Evolutionary conservation across 495 filamentous ascomycete species (phyloP).

Genomic region (Annulohypoxylon maeteangense): DNA sequence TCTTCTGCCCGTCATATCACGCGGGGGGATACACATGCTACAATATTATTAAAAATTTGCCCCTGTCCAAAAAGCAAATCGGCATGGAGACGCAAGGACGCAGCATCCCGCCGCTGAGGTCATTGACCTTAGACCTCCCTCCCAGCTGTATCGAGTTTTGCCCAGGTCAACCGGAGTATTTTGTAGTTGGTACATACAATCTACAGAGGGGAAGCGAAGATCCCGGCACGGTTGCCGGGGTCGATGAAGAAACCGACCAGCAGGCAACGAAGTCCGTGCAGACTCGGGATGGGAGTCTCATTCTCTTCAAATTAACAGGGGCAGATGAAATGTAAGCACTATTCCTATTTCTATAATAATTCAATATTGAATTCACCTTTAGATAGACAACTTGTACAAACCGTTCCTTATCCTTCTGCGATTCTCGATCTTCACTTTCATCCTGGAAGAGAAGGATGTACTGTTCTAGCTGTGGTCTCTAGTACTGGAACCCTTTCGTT

Average conservation of each 20-base stretch:
- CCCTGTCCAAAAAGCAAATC: neutral
- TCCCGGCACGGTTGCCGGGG: constrained; percentile 42
- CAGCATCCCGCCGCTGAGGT: constrained; percentile 49
- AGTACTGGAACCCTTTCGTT: constrained; percentile 76
- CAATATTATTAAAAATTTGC: neutral
- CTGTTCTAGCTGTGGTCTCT: constrained; percentile 73
- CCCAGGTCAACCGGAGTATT: constrained; percentile 68
- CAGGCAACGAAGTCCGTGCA: constrained; percentile 54
- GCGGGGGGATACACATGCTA: neutral
- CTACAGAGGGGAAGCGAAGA: constrained; percentile 65
- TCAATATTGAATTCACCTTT: constrained; percentile 30
- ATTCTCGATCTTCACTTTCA: constrained; percentile 90
- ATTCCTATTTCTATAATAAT: neutral
- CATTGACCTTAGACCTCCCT: constrained; percentile 66
- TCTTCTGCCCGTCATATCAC: neutral
- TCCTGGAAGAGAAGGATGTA: constrained; percentile 57
- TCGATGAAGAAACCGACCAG: constrained; percentile 30
- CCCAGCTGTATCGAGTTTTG: constrained; percentile 90
- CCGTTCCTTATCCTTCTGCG: constrained; percentile 69
- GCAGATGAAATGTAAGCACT: constrained; percentile 62
- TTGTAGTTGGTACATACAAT: constrained; percentile 88
- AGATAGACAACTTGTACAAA: constrained; percentile 56
- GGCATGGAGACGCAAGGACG: constrained; percentile 33
- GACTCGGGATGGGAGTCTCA: constrained; percentile 75
- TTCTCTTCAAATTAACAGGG: constrained; percentile 67